These are phyloP conservation scores for Apiosordaria backusii DNA, from an alignment of 495 filamentous ascomycete genomes.

Conservation along the genomic window DNA sequence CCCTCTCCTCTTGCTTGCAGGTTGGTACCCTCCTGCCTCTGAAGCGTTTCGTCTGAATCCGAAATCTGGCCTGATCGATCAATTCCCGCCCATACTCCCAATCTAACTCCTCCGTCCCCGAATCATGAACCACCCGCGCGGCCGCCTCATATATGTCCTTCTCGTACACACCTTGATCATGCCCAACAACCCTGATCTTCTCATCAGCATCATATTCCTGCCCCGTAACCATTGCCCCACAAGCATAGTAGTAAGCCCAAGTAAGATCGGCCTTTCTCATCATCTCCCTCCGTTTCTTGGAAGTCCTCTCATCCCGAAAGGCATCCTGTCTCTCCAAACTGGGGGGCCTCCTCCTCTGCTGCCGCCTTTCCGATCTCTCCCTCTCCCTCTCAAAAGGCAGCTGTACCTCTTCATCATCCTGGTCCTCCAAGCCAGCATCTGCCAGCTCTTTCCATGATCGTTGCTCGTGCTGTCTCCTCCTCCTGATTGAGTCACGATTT, in stretches of 20 bases:
- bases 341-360: conserved; percentile 24
- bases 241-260: no score
- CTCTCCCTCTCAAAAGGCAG: neutral
- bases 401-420: neutral
- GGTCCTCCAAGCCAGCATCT: neutral
- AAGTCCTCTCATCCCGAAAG: conserved; percentile 33
- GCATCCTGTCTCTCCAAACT: conserved; percentile 43
- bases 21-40: conserved; percentile 33
- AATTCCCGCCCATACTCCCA: no score
- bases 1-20: conserved; percentile 29
- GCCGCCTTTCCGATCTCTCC: neutral
- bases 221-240: neutral
- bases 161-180: neutral
- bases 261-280: neutral
- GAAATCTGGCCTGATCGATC: no score
- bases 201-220: conserved; percentile 16
- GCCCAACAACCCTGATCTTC: conserved; percentile 10
- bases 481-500: neutral
- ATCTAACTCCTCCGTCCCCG: neutral
- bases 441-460: neutral
- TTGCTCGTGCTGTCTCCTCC: neutral
- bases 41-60: conserved; percentile 37
- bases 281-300: conserved; percentile 4
- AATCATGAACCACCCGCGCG: neutral
- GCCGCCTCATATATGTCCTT: neutral